Base-by-base conservation (phyloP, 2,329 filamentous ascomycete species). In the Bipolaris oryzae region DNA sequence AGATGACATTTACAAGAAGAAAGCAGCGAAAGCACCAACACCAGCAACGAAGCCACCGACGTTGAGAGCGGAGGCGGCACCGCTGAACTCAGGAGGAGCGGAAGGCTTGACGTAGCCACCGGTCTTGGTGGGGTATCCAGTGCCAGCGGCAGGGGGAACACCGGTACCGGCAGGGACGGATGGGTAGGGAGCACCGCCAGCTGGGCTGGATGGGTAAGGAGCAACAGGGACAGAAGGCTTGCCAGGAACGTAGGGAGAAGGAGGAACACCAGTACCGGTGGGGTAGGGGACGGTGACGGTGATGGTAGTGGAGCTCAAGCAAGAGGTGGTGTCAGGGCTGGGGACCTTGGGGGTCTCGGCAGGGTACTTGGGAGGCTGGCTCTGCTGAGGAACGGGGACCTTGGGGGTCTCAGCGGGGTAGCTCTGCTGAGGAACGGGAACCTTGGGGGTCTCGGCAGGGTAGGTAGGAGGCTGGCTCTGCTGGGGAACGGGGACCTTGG, bases 1-100 rank as follows among this genome's bases (percentile, higher is more conserved):
- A 20, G 50, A 72, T 74, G 73, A 74, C 72, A 58, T 76, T 76
- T 76, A 77, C 72, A 77, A 73, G 74, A 77, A 76, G 66, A 77
- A 66, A 73, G 75, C 75, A 60, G 75, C 75, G 67, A 77, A 68
- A 65, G 74, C 75, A 75, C 74, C 75, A 63, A 76, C 64, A 73
- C 73, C 75, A 50, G 74, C 75, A 63, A 76, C 69, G 67, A 75
- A 74, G 67, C 72, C 70, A 64, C 66, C 73, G 53, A 66, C 70
- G 70, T 75, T 72, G 63, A 73, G 65, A 50, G 70, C 55, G 63
- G 62, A 68, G 59, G 74, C 74, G 68, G 74, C 74, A 53, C 75
- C 75, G 50, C 73, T 73, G 74, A 75, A 77, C 62, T 70, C 57
- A 58, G 74, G 63, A 50, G 72, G 67, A 49, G 61, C 42, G 55